A percentile compares a stretch with the other conserved stretches of the same genome.
These are phyloP conservation scores for Paramecium octaurelia DNA, from an alignment of 73 alveolate species.

Conservation along the genomic window DNA sequence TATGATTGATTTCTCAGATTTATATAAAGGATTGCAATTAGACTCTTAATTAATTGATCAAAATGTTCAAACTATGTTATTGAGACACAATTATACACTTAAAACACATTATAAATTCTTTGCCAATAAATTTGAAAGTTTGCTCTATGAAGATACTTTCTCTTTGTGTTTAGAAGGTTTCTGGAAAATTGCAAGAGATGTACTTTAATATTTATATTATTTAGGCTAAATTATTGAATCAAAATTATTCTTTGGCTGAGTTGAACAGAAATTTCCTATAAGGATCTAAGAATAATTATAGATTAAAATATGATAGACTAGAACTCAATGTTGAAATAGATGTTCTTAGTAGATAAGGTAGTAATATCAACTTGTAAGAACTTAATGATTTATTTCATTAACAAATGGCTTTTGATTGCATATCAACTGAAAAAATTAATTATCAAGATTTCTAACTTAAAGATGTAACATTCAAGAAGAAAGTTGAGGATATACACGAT, in stretches of 20 bases:
- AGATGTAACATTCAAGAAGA: constrained; percentile 81
- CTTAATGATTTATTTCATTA: constrained; percentile 53
- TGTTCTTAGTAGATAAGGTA: constrained; percentile 59
- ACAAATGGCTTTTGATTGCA: constrained; percentile 62
- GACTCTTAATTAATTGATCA: constrained; percentile 77
- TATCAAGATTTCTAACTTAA: constrained; percentile 74
- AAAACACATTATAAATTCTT: constrained; percentile 87
- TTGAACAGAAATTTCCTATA: constrained; percentile 51
- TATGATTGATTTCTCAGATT: constrained; percentile 89
- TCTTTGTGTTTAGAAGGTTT: constrained; percentile 55
- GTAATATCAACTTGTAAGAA: constrained; percentile 53
- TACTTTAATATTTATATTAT: background rate
- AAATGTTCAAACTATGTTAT: constrained; percentile 87
- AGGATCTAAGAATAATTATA: constrained; percentile 58
- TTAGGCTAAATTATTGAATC: constrained; percentile 30
- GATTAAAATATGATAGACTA: constrained; percentile 26
- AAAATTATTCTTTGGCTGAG: background rate
- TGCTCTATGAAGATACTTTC: constrained; percentile 52
- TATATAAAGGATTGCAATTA: constrained; percentile 80
- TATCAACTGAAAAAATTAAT: constrained; percentile 57
- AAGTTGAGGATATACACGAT: constrained; percentile 59
- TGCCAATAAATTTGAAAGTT: constrained; percentile 72
- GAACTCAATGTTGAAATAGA: constrained; percentile 43
- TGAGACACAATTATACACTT: constrained; percentile 86
- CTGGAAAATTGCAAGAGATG: constrained; percentile 56